Base-by-base conservation (phyloP, 208 protist species). In the Trypanosomatidae sp. region DNA sequence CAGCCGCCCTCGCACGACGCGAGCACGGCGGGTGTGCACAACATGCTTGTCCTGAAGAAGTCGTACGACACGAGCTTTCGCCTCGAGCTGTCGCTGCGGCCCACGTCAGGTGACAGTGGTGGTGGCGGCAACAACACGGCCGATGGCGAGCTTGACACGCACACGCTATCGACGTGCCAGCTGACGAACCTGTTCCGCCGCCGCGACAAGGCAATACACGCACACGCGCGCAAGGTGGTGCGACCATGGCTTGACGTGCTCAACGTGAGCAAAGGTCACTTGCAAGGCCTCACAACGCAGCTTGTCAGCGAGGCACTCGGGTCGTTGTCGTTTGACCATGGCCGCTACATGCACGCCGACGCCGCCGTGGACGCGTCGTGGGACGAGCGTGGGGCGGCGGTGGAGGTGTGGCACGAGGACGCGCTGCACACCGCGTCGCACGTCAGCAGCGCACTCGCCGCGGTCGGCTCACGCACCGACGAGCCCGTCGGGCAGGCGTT, bases 11-110 rank as follows among this genome's bases (percentile, higher is more conserved):
- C 40, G 1, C 22, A 15, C 38, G 25, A 23, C 0, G 38, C 47
- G 41, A 6, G 11, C 5, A 25, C n/a, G 4, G 3, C 4, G 27
- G 8, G 3, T 4, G 20, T 18, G 15, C 60, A 80, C 48, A 91
- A 91, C 42, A 28, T 87, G 18, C 42, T 91, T 39, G 61, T 91
- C 27, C 50, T 91, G 47, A 71, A 63, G 23, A 86, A 86, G 59
- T 32, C 43, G 28, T 91, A 81, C 63, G 47, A 65, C 27, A 55
- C 66, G 19, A 66, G 67, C 49, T 91, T 91, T 49, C 63, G 82
- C 15, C 51, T 87, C 7, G 71, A 91, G 42, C 33, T 91, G 11
- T 87, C 77, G 11, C 46, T 91, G 37, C n/a, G 75, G 68, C 28
- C 71, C 64, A 10, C 62, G 48, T n/a, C 48, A 49, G 30, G 11